A percentile compares a stretch with the other conserved stretches of the same genome.
These are phyloP conservation scores for Ophiocordyceps unilateralis DNA, from an alignment of 2,329 filamentous ascomycete genomes.

Conservation along the genomic window DNA sequence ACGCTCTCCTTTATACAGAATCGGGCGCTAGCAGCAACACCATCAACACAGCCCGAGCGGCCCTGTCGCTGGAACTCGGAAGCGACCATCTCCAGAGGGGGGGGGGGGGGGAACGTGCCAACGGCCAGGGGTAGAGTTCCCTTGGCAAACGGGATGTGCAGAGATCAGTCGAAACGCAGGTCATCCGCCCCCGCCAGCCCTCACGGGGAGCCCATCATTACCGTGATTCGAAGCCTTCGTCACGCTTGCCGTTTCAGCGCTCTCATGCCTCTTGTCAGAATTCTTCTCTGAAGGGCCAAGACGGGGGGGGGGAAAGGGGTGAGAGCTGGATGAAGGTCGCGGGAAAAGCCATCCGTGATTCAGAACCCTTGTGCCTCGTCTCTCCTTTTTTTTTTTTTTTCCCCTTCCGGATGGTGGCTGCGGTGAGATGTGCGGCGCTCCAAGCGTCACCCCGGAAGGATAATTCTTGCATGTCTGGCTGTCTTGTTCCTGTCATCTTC, in stretches of 20 bases:
- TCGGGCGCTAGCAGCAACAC: too few relatives aligned
- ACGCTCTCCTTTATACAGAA: too few relatives aligned
- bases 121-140: not conserved
- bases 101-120: not conserved
- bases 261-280: not conserved
- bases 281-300: too few relatives aligned
- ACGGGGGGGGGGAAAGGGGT: too few relatives aligned
- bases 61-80: not conserved
- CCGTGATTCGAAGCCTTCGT: not conserved
- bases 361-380: too few relatives aligned
- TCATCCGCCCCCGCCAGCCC: not conserved
- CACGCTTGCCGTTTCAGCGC: not conserved
- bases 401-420: too few relatives aligned
- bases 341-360: too few relatives aligned
- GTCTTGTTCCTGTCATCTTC: too few relatives aligned
- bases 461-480: not conserved
- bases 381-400: not conserved
- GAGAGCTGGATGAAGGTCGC: too few relatives aligned
- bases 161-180: conserved; percentile 1
- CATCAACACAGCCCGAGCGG: not conserved
- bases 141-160: not conserved
- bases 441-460: not conserved
- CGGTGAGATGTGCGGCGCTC: not conserved
- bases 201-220: not conserved
- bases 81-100: not conserved